Conservation (phyloP, 139 green algal genomes). For the Micractinium sp. region DNA sequence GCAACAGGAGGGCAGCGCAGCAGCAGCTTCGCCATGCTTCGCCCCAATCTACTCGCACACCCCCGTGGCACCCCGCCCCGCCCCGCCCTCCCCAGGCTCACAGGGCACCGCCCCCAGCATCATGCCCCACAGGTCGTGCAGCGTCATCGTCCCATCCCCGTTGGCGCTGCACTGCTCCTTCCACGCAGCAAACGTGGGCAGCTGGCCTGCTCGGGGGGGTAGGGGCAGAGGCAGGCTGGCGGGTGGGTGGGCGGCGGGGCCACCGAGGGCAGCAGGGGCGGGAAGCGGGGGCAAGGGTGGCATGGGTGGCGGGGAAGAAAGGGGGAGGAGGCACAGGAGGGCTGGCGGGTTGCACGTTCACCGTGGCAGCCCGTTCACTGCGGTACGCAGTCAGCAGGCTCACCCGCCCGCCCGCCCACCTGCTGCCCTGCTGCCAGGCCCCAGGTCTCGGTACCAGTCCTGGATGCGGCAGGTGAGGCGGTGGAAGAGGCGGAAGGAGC, state of each 20-base stretch:
- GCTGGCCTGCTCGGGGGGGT: not conserved
- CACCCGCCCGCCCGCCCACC: not conserved
- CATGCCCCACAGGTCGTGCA: slow-evolving; percentile 66
- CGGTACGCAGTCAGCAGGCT: not conserved
- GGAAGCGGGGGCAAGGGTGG: too few relatives aligned
- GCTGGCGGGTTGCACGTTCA: too few relatives aligned
- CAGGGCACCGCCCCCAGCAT: slow-evolving; percentile 52
- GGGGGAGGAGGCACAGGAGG: too few relatives aligned
- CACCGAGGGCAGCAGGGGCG: not conserved
- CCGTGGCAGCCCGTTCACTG: not conserved
- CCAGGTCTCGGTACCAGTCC: slow-evolving; percentile 14
- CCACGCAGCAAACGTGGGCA: slow-evolving; percentile 46
- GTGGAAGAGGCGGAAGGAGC: slow-evolving; percentile 52
- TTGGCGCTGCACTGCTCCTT: not conserved
- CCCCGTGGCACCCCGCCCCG: not conserved
- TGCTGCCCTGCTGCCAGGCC: not conserved
- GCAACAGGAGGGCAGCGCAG: too few relatives aligned
- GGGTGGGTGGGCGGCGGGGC: too few relatives aligned
- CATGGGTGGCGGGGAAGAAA: too few relatives aligned
- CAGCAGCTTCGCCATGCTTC: too few relatives aligned
- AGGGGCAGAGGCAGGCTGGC: not conserved
- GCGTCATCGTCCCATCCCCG: slow-evolving; percentile 27
- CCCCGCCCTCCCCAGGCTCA: not conserved
- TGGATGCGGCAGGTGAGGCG: slow-evolving; percentile 40
- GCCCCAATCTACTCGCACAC: too few relatives aligned